Conservation (phyloP, 495 filamentous ascomycete genomes). For the Corynascus novoguineensis region DNA sequence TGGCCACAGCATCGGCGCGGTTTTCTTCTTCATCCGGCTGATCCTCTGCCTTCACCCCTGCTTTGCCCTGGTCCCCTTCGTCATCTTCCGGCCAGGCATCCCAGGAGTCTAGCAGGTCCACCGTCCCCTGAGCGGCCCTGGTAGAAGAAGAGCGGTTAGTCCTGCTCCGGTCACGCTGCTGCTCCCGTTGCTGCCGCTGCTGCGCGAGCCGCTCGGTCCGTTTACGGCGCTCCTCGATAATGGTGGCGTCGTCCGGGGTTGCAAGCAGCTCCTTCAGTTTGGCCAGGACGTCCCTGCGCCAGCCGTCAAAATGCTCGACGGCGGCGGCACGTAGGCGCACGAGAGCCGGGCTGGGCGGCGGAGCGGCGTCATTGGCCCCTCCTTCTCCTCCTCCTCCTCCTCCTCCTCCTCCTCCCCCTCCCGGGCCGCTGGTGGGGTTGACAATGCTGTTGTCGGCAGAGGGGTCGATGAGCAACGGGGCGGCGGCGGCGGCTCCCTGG, state of each 20-base stretch:
- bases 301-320: slow-evolving; percentile 38
- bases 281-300: slow-evolving; percentile 32
- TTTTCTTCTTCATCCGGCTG: neutral
- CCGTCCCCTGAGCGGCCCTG: slow-evolving; percentile 24
- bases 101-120: slow-evolving; percentile 25
- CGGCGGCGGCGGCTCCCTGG: too few species aligned
- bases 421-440: too few species aligned
- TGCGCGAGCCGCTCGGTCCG: slow-evolving; percentile 26
- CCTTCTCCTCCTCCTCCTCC: neutral
- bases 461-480: slow-evolving; percentile 15
- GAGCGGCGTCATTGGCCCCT: too few species aligned
- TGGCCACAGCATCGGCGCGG: slow-evolving; percentile 24
- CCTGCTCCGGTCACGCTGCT: slow-evolving; percentile 3
- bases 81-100: slow-evolving; percentile 9
- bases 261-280: slow-evolving; percentile 37
- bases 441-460: slow-evolving; percentile 14
- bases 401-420: neutral
- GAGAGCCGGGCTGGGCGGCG: slow-evolving; percentile 28
- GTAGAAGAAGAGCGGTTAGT: too few species aligned
- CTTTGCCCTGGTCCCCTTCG: neutral
- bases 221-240: slow-evolving; percentile 35
- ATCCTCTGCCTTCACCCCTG: neutral
- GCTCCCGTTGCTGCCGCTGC: slow-evolving; percentile 10
- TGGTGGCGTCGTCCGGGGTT: slow-evolving; percentile 31
- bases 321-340: slow-evolving; percentile 31